Evolutionary conservation across 306 rosid species (phyloP).

Genomic region (Cicer bijugum): DNA sequence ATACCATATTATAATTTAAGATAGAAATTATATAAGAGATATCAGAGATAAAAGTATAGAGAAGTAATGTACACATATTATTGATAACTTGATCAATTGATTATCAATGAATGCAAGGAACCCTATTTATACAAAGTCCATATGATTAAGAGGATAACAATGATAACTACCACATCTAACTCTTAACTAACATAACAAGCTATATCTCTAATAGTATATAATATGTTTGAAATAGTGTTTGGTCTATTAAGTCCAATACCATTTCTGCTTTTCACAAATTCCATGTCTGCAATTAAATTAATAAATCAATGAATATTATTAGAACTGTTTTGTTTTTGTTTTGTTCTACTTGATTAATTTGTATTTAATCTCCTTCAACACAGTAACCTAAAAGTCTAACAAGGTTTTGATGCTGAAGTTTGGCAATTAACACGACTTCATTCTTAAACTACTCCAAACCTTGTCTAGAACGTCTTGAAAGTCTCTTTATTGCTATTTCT

Average conservation of each 20-base stretch:
- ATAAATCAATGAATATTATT: neutral
- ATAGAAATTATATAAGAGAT: no score
- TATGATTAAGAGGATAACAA: no score
- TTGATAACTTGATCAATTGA: no score
- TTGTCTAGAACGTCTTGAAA: conserved; percentile 77
- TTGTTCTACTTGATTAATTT: no score
- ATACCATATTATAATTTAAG: no score
- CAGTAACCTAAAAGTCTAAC: conserved; percentile 83
- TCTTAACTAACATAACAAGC: no score
- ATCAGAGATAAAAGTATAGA: no score
- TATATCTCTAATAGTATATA: no score
- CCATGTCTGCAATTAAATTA: conserved; percentile 61
- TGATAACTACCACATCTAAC: no score
- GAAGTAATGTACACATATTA: no score
- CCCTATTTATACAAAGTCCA: no score
- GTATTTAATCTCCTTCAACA: conserved; percentile 67
- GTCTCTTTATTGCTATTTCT: conserved; percentile 66
- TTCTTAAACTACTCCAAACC: conserved; percentile 78
- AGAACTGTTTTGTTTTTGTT: neutral
- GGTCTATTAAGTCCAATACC: conserved; percentile 61
- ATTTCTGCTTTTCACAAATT: conserved; percentile 68
- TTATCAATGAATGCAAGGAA: no score
- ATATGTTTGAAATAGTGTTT: conserved; percentile 47
- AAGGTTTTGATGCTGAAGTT: conserved; percentile 79
- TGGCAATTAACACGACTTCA: conserved; percentile 79